Percentiles rank a stretch among this genome's conserved stretches.
Evolutionary conservation across 768 basidiomycete genomes (phyloP).

Genomic region (Termitomyces sp.): DNA sequence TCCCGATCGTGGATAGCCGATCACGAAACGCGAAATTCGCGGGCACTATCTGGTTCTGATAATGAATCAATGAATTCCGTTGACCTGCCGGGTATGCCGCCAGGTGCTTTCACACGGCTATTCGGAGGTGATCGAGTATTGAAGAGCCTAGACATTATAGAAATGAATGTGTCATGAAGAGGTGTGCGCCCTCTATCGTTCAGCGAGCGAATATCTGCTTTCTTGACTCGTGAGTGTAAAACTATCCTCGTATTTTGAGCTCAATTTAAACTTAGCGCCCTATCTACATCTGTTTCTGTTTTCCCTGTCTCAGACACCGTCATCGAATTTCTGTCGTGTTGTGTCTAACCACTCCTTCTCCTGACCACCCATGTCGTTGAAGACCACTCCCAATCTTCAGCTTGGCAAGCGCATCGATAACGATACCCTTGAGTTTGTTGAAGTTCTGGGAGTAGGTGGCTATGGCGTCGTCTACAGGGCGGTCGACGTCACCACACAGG

Average conservation of each 20-base stretch:
- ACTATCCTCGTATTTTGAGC: not conserved
- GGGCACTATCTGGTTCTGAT: not conserved
- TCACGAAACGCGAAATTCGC: not conserved
- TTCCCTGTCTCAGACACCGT: slow-evolving; percentile 1
- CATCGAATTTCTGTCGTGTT: slow-evolving; percentile 1
- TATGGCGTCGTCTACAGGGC: slow-evolving; percentile 96
- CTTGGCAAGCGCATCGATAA: slow-evolving; percentile 83
- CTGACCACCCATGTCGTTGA: slow-evolving; percentile 12
- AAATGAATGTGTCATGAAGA: not conserved
- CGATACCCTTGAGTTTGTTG: slow-evolving; percentile 76
- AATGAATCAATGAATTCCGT: not conserved
- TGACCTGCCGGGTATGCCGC: not conserved
- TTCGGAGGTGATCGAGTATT: slow-evolving; percentile 1
- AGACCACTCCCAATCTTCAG: slow-evolving; percentile 36
- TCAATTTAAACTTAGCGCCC: not conserved
- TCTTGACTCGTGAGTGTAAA: not conserved
- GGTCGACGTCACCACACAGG: slow-evolving; percentile 51
- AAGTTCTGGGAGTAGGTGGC: slow-evolving; percentile 88
- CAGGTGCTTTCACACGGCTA: not conserved
- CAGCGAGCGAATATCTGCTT: not conserved
- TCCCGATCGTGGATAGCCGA: not conserved
- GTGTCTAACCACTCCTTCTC: slow-evolving; percentile 4
- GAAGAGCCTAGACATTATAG: slow-evolving; percentile 2
- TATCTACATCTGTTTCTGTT: not conserved
- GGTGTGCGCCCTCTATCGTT: not conserved